These are phyloP conservation scores for Pedinophyceae sp. DNA, from an alignment of 139 green algal genomes.

Conservation along the genomic window DNA sequence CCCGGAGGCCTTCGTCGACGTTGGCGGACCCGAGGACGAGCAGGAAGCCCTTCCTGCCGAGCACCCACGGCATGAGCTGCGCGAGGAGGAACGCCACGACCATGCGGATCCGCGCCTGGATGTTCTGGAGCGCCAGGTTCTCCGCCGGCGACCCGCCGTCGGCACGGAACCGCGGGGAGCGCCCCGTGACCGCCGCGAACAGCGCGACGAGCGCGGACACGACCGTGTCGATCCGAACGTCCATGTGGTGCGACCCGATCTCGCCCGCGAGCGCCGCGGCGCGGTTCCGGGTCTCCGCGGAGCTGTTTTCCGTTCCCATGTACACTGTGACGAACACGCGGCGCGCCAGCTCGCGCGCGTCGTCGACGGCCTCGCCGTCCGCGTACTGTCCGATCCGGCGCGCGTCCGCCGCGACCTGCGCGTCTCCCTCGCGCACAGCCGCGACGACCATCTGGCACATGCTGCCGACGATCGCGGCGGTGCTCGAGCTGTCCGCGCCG, in stretches of 20 bases:
- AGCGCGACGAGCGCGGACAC: constrained; percentile 43
- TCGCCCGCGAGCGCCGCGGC: constrained; percentile 34
- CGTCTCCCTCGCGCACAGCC: constrained; percentile 37
- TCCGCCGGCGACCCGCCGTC: constrained; percentile 67
- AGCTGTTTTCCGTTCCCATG: constrained; percentile 88
- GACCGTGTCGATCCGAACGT: constrained; percentile 60
- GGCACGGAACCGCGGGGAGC: constrained; percentile 6
- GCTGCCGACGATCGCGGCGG: constrained; percentile 77
- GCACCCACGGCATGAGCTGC: constrained; percentile 60
- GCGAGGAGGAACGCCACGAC: constrained; percentile 86
- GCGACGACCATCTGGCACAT: constrained; percentile 78
- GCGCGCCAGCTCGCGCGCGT: constrained; percentile 42
- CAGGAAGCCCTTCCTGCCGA: constrained; percentile 50
- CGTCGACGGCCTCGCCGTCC: constrained; percentile 13
- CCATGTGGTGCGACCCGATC: constrained; percentile 73
- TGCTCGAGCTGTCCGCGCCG: constrained; percentile 62
- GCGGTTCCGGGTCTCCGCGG: constrained; percentile 33
- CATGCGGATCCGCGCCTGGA: constrained; percentile 87
- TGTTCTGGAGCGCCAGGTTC: constrained; percentile 92
- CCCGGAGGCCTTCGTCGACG: constrained; percentile 85
- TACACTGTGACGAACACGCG: constrained; percentile 79
- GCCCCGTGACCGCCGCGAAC: constrained; percentile 56
- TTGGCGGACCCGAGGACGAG: constrained; percentile 90
- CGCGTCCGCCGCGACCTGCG: constrained; percentile 23
- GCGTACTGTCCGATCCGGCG: constrained; percentile 41